Percentiles rank a stretch among this genome's conserved stretches.
These are phyloP conservation scores for Wickerhamomyces sp. DNA, from an alignment of 1,139 yeast genomes.

Conservation along the genomic window DNA sequence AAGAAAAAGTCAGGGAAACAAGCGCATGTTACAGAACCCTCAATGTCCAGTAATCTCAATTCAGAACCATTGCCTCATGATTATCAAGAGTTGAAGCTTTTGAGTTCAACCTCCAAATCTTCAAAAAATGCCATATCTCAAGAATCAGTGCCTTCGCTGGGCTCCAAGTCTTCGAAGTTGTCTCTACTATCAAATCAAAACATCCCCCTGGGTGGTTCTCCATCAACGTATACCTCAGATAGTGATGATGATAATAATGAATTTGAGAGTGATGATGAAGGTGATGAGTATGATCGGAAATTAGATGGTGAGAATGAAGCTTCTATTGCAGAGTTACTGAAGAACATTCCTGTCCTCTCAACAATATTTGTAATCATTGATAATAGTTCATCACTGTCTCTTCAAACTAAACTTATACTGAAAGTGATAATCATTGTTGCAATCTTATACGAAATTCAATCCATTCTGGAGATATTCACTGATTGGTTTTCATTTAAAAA, in stretches of 20 bases:
- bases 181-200: too few species aligned
- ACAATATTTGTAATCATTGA: slow-evolving; percentile 14
- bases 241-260: slow-evolving; percentile 3
- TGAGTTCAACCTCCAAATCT: too few species aligned
- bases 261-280: slow-evolving; percentile 2
- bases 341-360: slow-evolving; percentile 14
- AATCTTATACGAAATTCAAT: slow-evolving; percentile 20
- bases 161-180: neutral
- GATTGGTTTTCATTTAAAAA: neutral
- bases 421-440: slow-evolving; percentile 14
- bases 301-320: slow-evolving; percentile 1
- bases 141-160: neutral
- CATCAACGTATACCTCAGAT: neutral
- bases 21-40: neutral
- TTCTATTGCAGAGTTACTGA: slow-evolving; percentile 6
- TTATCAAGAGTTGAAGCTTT: too few species aligned
- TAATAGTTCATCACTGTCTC: slow-evolving; percentile 9
- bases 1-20: neutral
- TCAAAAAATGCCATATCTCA: too few species aligned
- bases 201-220: neutral
- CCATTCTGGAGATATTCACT: slow-evolving; percentile 5
- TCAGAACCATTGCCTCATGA: too few species aligned
- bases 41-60: too few species aligned
- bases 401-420: slow-evolving; percentile 10
- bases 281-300: neutral